Base-by-base conservation (phyloP, 352 stramenopile species). In the Heterotrichella gracilis region DNA sequence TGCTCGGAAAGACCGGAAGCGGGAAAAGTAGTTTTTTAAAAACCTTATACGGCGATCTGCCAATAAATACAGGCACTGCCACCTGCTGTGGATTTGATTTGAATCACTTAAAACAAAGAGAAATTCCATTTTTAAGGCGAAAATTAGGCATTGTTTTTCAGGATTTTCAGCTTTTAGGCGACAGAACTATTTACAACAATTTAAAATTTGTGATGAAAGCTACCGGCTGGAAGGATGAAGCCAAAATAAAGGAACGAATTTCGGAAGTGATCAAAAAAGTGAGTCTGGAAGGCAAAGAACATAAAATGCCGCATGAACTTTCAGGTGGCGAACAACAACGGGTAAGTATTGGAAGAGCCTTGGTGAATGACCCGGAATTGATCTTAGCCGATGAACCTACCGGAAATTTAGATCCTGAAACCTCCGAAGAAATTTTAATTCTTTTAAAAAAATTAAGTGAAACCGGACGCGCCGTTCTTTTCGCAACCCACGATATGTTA, bases 1-100 rank as follows among this genome's bases (percentile, higher is more conserved):
- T 53, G 32, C 32, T 53, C 32, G 32, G 32, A 53, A 53, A 53
- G n/a, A 53, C 32, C 32, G 32, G 32, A 53, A 53, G 32, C n/a
- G 32, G 32, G 9, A 53, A 53, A 53, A 53, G 32, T n/a, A 53
- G 32, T 53, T 53, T 53, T 53, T 53, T 53, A 53, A 53, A 53
- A 53, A 53, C 32, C 32, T 17, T 53, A 17, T 53, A 53, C 32
- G 32, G 32, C 32, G 32, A 53, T 53, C 32, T 53, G 32, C 32
- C 32, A 17, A 17, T 53, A 53, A 53, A 53, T 53, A 53, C 9
- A 17, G 32, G 32, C 9, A n/a, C 32, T n/a, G 32, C 32, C 32
- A 53, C 9, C 32, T 9, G 9, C n/a, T 53, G 32, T n/a, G 32
- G 32, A 17, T 53, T 53, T n/a, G 32, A 53, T 53, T n/a, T 53